A percentile compares a stretch with the other conserved stretches of the same genome.
These are phyloP conservation scores for Paradendryphiella salina DNA, from an alignment of 2,329 filamentous ascomycete genomes.

Conservation along the genomic window DNA sequence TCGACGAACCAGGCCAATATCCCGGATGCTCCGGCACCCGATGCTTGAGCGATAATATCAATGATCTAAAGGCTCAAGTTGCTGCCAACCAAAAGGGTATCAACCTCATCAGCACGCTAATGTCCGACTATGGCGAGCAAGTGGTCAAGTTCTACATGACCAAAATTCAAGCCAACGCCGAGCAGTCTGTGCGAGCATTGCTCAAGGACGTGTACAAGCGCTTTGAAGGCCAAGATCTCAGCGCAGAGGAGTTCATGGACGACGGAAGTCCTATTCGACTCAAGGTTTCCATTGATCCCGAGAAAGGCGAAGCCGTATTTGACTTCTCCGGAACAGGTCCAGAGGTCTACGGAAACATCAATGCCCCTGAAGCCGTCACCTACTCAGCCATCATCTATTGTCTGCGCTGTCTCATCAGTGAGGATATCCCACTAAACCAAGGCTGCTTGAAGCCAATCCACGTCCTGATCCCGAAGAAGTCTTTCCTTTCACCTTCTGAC, in stretches of 20 bases:
- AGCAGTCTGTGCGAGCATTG: constrained; percentile 72
- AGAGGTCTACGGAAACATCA: constrained; percentile 79
- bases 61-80: constrained; percentile 83
- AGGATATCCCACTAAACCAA: constrained; percentile 85
- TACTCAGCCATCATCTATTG: constrained; percentile 87
- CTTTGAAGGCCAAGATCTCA: constrained; percentile 71
- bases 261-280: constrained; percentile 79
- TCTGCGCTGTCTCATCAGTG: constrained; percentile 74
- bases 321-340: constrained; percentile 78
- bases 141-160: constrained; percentile 84
- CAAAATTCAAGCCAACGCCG: constrained; percentile 79
- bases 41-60: constrained; percentile 80
- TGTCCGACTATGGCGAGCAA: constrained; percentile 75
- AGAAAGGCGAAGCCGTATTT: constrained; percentile 75
- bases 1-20: constrained; percentile 72
- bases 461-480: constrained; percentile 71
- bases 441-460: constrained; percentile 78
- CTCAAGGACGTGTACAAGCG: constrained; percentile 71
- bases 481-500: constrained; percentile 74
- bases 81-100: constrained; percentile 87
- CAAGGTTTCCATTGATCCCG: constrained; percentile 72
- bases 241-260: constrained; percentile 82
- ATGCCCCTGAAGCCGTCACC: constrained; percentile 79
- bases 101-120: constrained; percentile 71
- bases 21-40: constrained; percentile 77